A percentile compares a stretch with the other conserved stretches of the same genome.
Evolutionary conservation across 2,329 filamentous ascomycete species (phyloP).

Genomic region (Colletotrichum falcatum): DNA sequence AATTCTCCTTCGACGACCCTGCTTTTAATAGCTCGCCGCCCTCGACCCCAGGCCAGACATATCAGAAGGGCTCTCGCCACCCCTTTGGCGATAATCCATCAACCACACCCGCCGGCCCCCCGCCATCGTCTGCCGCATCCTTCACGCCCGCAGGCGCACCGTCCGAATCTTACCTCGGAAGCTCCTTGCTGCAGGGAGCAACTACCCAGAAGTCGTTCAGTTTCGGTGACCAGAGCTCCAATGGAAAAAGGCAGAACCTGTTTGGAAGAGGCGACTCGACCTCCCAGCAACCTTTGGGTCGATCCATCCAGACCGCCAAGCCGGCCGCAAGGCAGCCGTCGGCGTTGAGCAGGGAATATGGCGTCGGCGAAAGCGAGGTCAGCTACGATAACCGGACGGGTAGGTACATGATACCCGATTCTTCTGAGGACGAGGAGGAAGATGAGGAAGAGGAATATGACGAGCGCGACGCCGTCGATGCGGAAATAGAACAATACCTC

Average conservation of each 20-base stretch:
- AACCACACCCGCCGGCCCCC: slow-evolving; percentile 65
- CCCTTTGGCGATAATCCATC: slow-evolving; percentile 60
- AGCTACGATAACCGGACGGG: slow-evolving; percentile 41
- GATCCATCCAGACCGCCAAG: slow-evolving; percentile 55
- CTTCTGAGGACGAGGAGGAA: slow-evolving; percentile 50
- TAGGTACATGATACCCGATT: slow-evolving; percentile 44
- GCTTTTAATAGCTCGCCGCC: slow-evolving; percentile 57
- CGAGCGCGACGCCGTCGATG: slow-evolving; percentile 47
- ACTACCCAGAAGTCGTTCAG: slow-evolving; percentile 54
- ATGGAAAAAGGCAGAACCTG: slow-evolving; percentile 51
- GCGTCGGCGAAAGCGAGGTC: slow-evolving; percentile 6
- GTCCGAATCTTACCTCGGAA: slow-evolving; percentile 65
- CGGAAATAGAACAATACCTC: slow-evolving; percentile 53
- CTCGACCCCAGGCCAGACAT: slow-evolving; percentile 57
- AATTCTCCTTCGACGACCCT: slow-evolving; percentile 58
- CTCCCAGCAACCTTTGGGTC: slow-evolving; percentile 60
- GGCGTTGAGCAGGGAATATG: slow-evolving; percentile 61
- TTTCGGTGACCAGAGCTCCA: slow-evolving; percentile 52
- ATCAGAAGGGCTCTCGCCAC: slow-evolving; percentile 46
- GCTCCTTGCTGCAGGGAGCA: slow-evolving; percentile 63
- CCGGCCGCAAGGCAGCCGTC: slow-evolving; percentile 59
- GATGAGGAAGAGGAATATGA: slow-evolving; percentile 46
- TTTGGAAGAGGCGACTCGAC: slow-evolving; percentile 53
- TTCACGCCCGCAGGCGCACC: slow-evolving; percentile 69
- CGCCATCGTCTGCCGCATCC: slow-evolving; percentile 64